A percentile compares a stretch with the other conserved stretches of the same genome.
These are phyloP conservation scores for Boletus tylopilopsis DNA, from an alignment of 768 basidiomycete species.

Conservation along the genomic window DNA sequence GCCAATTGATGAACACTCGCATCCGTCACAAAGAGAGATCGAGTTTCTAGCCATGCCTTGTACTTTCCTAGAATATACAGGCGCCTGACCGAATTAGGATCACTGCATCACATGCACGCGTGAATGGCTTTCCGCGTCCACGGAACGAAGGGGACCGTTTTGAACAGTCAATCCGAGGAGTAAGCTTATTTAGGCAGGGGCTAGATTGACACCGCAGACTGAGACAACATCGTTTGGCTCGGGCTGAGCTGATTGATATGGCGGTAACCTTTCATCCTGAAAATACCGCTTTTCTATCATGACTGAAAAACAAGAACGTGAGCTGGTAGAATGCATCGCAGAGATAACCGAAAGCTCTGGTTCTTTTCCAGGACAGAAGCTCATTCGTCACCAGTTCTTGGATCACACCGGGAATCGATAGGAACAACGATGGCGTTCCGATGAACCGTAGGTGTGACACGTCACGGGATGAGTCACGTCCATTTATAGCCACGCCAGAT, in stretches of 20 bases:
- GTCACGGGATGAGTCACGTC: too few species aligned
- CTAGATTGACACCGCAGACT: background rate
- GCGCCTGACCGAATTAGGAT: background rate
- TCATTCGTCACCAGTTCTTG: too few species aligned
- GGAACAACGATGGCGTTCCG: too few species aligned
- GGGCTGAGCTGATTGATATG: background rate
- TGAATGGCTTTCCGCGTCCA: background rate
- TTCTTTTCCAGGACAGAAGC: too few species aligned
- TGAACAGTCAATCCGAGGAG: background rate
- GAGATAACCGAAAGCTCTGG: too few species aligned
- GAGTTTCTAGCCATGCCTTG: background rate
- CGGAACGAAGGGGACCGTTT: background rate
- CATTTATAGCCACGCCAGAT: conserved; percentile 4
- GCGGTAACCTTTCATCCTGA: background rate
- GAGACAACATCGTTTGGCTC: background rate
- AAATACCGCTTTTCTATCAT: too few species aligned
- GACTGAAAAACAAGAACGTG: too few species aligned
- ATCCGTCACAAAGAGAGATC: background rate
- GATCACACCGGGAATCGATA: too few species aligned
- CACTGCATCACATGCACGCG: background rate
- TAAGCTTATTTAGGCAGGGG: background rate
- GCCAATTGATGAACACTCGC: background rate
- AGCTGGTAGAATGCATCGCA: too few species aligned
- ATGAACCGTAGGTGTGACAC: too few species aligned
- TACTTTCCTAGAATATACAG: background rate